Conservation (phyloP, 176 grass and related monocot genomes). For the Pontederia paniculata region DNA sequence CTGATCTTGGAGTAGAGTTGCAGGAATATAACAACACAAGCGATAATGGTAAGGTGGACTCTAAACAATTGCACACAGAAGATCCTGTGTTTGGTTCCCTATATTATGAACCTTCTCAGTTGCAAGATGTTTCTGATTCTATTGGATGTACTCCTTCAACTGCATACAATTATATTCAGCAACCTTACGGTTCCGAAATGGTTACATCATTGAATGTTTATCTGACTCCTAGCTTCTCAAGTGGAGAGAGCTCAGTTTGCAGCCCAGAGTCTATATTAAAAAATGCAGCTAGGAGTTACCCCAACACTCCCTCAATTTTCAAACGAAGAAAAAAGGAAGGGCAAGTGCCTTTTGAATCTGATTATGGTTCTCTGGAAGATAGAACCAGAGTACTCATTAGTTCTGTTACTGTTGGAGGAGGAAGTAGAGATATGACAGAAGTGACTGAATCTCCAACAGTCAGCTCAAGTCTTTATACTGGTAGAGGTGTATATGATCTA, state of each 20-base stretch:
- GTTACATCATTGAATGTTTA: conserved; percentile 20
- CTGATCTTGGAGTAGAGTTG: conserved; percentile 17
- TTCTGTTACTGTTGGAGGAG: conserved; percentile 35
- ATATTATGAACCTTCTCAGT: conserved; percentile 50
- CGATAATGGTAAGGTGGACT: conserved; percentile 21
- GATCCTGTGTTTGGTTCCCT: conserved; percentile 49
- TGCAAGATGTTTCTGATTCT: conserved; percentile 30
- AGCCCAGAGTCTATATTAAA: conserved; percentile 67
- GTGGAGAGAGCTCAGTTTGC: conserved; percentile 22
- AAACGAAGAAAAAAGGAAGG: conserved; percentile 60
- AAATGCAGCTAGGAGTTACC: conserved; percentile 70
- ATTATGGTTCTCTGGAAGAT: conserved; percentile 23
- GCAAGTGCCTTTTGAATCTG: conserved; percentile 27
- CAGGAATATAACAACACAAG: conserved; percentile 12
- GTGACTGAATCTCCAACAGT: conserved; percentile 32
- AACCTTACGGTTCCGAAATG: conserved; percentile 15
- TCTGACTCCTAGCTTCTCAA: conserved; percentile 24
- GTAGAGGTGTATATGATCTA: conserved; percentile 10
- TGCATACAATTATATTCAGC: conserved; percentile 15
- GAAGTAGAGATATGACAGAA: conserved; percentile 14
- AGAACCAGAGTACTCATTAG: conserved; percentile 20
- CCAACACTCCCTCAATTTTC: conserved; percentile 69
- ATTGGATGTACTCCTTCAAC: conserved; percentile 23
- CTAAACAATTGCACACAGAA: conserved; percentile 20
- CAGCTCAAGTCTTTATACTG: conserved; percentile 34